Conservation (phyloP, 495 filamentous ascomycete genomes). For the Aspergillus cavernicola region DNA sequence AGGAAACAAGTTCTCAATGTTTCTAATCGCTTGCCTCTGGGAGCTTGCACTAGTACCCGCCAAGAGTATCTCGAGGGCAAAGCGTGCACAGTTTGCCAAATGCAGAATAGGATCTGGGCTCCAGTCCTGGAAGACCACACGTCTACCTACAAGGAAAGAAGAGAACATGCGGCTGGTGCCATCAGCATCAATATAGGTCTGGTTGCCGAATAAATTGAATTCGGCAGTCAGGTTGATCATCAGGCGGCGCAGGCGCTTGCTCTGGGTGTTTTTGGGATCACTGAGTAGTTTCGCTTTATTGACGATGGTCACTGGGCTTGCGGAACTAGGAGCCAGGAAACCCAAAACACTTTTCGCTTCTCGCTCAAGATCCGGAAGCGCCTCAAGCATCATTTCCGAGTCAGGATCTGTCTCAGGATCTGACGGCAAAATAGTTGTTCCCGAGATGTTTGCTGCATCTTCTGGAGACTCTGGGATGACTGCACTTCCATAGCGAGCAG, state of each 20-base stretch:
- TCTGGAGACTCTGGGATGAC: slow-evolving; percentile 31
- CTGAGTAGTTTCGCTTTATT: slow-evolving; percentile 23
- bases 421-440: slow-evolving; percentile 34
- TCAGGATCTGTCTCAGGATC: slow-evolving; percentile 26
- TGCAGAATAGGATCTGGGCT: slow-evolving; percentile 27
- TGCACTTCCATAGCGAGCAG: slow-evolving; percentile 2
- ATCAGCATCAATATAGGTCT: slow-evolving; percentile 29
- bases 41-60: slow-evolving; percentile 15
- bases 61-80: slow-evolving; percentile 33
- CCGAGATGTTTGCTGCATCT: slow-evolving; percentile 37
- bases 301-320: slow-evolving; percentile 21
- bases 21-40: slow-evolving; percentile 21
- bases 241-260: slow-evolving; percentile 21
- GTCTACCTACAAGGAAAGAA: slow-evolving; percentile 10
- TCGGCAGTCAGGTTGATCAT: slow-evolving; percentile 20
- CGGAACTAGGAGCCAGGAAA: slow-evolving; percentile 22
- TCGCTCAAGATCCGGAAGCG: slow-evolving; percentile 31
- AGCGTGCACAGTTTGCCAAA: slow-evolving; percentile 37
- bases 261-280: slow-evolving; percentile 27
- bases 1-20: slow-evolving; percentile 33
- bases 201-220: slow-evolving; percentile 22
- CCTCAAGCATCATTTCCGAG: slow-evolving; percentile 30
- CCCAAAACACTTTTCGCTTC: slow-evolving; percentile 26
- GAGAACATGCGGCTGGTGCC: slow-evolving; percentile 19
- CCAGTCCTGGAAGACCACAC: slow-evolving; percentile 19